Percentiles rank a stretch among this genome's conserved stretches.
Evolutionary conservation across 805 yeast genomes (phyloP).

Genomic region (Spathaspora girioi): DNA sequence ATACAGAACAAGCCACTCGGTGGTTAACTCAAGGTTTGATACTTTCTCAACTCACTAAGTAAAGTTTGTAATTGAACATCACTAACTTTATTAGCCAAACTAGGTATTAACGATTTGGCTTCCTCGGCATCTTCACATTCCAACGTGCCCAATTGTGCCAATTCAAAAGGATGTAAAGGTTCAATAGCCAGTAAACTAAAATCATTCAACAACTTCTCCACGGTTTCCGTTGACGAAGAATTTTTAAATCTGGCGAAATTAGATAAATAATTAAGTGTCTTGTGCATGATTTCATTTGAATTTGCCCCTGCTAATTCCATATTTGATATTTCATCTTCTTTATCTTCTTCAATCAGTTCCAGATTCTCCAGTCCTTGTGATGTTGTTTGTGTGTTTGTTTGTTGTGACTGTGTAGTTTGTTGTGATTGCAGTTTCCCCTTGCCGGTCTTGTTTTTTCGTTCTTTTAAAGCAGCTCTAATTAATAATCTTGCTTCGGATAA

Average conservation of each 20-base stretch:
- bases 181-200: constrained; percentile 45
- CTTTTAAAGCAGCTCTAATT: constrained; percentile 84
- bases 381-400: neutral
- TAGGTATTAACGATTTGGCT: constrained; percentile 91
- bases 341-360: constrained; percentile 28
- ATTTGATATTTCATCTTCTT: constrained; percentile 44
- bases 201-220: constrained; percentile 80
- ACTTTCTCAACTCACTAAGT: constrained; percentile 76
- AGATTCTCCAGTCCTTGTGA: constrained; percentile 16
- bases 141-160: constrained; percentile 86
- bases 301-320: constrained; percentile 60
- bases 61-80: constrained; percentile 86
- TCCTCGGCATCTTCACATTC: constrained; percentile 97
- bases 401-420: constrained; percentile 21
- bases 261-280: constrained; percentile 82
- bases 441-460: constrained; percentile 37
- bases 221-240: constrained; percentile 89
- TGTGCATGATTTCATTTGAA: constrained; percentile 84
- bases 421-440: constrained; percentile 13
- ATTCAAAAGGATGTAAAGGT: constrained; percentile 87
- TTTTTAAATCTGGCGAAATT: constrained; percentile 89
- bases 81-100: constrained; percentile 73
- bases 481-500: constrained; percentile 86
- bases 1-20: neutral
- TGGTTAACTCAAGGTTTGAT: constrained; percentile 31